Conservation (phyloP, 768 basidiomycete genomes). For the Royoungia palumana region DNA sequence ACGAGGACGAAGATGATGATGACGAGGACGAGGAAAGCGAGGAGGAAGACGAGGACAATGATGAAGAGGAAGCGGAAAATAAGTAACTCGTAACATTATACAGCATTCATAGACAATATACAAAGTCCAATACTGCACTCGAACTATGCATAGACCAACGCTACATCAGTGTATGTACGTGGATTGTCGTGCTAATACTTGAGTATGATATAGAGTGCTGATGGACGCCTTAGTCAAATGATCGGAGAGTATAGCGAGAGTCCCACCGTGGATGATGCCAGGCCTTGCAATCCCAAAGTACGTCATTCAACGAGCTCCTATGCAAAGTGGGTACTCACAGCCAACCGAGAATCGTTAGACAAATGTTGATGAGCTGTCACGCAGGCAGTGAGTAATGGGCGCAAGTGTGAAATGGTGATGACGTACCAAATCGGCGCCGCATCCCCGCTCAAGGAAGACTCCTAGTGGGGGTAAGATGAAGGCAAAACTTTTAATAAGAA, state of each 20-base stretch:
- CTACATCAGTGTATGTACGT: neutral
- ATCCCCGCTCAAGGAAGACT: conserved; percentile 88
- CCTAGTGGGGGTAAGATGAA: conserved; percentile 79
- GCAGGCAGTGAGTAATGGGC: neutral
- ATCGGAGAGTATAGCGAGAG: neutral
- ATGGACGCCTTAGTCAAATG: conserved; percentile 12
- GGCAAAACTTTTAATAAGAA: conserved; percentile 49
- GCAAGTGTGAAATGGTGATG: neutral
- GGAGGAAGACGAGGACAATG: no score
- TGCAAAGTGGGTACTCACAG: conserved; percentile 46
- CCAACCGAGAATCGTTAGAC: conserved; percentile 75
- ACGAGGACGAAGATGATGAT: no score
- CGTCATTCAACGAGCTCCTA: conserved; percentile 5
- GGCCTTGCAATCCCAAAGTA: conserved; percentile 43
- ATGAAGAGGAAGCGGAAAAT: conserved; percentile 2
- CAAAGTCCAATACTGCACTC: neutral
- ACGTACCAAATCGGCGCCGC: conserved; percentile 69
- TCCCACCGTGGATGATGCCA: conserved; percentile 67
- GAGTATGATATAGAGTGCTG: conserved; percentile 78
- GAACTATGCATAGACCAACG: neutral
- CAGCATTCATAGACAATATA: conserved; percentile 2
- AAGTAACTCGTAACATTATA: conserved; percentile 9
- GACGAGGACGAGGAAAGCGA: neutral
- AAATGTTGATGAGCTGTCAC: conserved; percentile 62
- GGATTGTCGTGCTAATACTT: conserved; percentile 52